Evolutionary conservation across 139 green algal species (phyloP), one percentile per base, ranked within the genome.

Genomic region (Micractinium conductrix): DNA sequence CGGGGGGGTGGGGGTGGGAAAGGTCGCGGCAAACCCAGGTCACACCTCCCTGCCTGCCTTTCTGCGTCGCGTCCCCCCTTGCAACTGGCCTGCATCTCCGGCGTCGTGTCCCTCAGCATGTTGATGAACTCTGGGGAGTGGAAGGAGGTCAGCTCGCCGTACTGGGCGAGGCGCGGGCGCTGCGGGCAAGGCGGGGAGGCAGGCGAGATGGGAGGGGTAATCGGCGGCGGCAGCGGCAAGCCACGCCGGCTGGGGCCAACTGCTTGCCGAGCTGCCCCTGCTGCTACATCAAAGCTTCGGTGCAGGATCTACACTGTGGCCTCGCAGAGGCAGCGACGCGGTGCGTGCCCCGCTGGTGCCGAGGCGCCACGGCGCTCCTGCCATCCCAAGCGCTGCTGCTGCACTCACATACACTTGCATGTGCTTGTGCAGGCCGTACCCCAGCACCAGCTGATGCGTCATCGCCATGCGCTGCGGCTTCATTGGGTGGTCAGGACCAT

Each of bases 401-500:
- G 3, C 5, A 5, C 93, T 94, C 76, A 98, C 94, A 90, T 93
- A 98, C 7, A 98, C 91, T 8, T 99, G 93, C 86, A 99, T 92
- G 37, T 96, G 85, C 70, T 98, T 90, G 85, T 98, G 95, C 38
- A 99, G 91, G 17, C 90, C 95, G 80, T 99, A 99, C n/a, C 87
- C 93, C 24, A 99, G 86, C 21, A 99, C 91, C 10, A 99, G 90
- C 71, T 95, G 89, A 84, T 99, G 96, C 16, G 97, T 97, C 96
- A 99, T 99, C 63, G 91, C 88, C 40, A 99, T 89, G 7, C 97
- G 87, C 89, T 97, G 95, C 30, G 97, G 97, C 90, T 99, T 99
- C 97, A 99, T 99, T 3, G 97, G 97, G 87, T 99, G 97, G 81
- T 99, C 98, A 2, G 78, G 62, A 0, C 95, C 97, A 84, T 98